phyloP scores from a whole-genome alignment of 2,329 filamentous ascomycete species.

The Keithomyces neogunnii region DNA sequence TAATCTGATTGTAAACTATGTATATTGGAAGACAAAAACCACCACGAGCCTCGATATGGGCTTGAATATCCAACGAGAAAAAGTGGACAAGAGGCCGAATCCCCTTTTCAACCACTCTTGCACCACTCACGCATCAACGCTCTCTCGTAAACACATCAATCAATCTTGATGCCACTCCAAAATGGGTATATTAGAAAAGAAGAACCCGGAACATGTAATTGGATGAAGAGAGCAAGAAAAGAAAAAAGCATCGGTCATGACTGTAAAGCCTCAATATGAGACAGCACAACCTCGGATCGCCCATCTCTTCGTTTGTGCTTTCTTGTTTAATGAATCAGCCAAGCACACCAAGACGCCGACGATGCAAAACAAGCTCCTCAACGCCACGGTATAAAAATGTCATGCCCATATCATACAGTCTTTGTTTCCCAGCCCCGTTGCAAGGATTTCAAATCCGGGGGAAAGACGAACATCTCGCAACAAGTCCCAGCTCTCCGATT shows the following conservation, averaged over 20 bases:
- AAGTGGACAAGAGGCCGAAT: neutral
- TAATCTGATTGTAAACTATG: no score
- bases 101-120: neutral
- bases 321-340: neutral
- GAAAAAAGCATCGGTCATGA: no score
- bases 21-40: no score
- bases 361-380: slow-evolving; percentile 6
- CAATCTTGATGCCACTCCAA: neutral
- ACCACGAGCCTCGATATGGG: no score
- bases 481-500: neutral
- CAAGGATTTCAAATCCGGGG: neutral
- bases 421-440: neutral
- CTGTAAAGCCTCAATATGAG: no score
- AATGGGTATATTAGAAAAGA: slow-evolving; percentile 9
- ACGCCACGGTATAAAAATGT: slow-evolving; percentile 6
- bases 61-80: no score
- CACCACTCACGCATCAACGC: neutral
- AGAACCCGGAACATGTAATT: neutral
- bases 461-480: neutral
- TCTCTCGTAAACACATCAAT: neutral
- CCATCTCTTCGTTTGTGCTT: neutral
- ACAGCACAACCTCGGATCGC: no score
- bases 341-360: slow-evolving; percentile 1
- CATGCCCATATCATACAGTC: slow-evolving; percentile 7
- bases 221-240: neutral